phyloP scores from a whole-genome alignment of 2,329 filamentous ascomycete genomes.

The Clonostachys sp. region DNA sequence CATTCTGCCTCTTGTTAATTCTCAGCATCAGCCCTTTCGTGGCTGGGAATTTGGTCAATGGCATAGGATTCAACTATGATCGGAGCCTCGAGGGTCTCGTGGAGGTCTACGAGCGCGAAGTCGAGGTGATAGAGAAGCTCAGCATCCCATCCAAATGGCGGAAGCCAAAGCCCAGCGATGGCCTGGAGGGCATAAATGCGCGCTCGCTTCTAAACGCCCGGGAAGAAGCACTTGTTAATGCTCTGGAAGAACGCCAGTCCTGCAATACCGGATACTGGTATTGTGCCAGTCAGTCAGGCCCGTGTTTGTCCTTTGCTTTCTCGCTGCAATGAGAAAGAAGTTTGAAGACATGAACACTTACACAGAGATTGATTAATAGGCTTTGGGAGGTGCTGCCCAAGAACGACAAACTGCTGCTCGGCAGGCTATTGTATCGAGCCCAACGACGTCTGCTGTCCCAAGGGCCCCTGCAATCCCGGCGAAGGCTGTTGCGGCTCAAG shows the following conservation, averaged over 20 bases:
- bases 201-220: slow-evolving; percentile 1
- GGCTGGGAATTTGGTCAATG: no score
- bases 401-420: slow-evolving; percentile 8
- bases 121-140: slow-evolving; percentile 3
- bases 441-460: slow-evolving; percentile 10
- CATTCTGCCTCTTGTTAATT: no score
- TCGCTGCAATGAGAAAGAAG: background rate
- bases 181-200: background rate
- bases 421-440: slow-evolving; percentile 13
- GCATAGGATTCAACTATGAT: slow-evolving; percentile 3
- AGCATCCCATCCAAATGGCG: slow-evolving; percentile 2
- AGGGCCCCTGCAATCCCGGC: slow-evolving; percentile 8
- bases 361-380: background rate
- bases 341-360: background rate
- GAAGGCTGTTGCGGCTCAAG: slow-evolving; percentile 10
- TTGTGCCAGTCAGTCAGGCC: slow-evolving; percentile 5
- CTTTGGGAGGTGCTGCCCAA: slow-evolving; percentile 10
- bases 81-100: slow-evolving; percentile 5
- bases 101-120: slow-evolving; percentile 1
- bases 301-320: background rate
- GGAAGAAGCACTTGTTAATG: slow-evolving; percentile 2
- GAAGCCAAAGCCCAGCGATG: slow-evolving; percentile 1
- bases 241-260: slow-evolving; percentile 7
- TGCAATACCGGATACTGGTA: slow-evolving; percentile 13
- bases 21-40: no score